Evolutionary conservation across 192 early-diverging fungal genomes (phyloP), one percentile per base, ranked within the genome.

Genomic region (Powellomyces hirtus): DNA sequence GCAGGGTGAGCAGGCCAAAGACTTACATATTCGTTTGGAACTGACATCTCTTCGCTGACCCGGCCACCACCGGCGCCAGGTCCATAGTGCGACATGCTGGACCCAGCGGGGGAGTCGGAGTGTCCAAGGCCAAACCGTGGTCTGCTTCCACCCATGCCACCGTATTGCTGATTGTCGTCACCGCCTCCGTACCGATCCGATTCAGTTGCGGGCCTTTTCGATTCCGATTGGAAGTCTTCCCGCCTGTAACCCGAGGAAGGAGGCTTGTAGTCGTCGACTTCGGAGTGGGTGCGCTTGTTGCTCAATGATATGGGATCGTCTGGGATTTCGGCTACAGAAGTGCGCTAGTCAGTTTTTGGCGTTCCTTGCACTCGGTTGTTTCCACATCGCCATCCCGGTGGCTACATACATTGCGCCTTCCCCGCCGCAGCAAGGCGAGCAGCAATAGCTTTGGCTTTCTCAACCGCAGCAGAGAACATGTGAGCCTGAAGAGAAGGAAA

Each of bases 401-500:
- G 40, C 10, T 42, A 8, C 8, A 13, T 49, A 61, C 75, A 20
- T 50, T 36, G 24, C 50, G 62, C 53, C 26, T 50, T 55, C 14
- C 34, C 26, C 38, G 50, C 26, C 50, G 61, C 13, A 71, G 64
- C 11, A 6, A 90, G 75, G 66, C 85, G 85, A n/a, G 87, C 88
- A 27, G 91, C 91, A 44, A 91, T 90, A 1, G 88, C 89, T 52
- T 88, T 88, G 8, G 88, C 91, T 71, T 86, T 89, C 50, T 86
- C 82, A 45, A 93, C 56, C 1, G 88, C 91, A 53, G 79, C 77
- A 30, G 76, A 82, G 70, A 88, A 89, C n/a, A n/a, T n/a, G n/a
- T n/a, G n/a, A n/a, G n/a, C n/a, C n/a, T n/a, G n/a, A n/a, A n/a
- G n/a, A n/a, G n/a, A n/a, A n/a, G n/a, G n/a, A n/a, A n/a, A n/a